Percentiles rank a stretch among this genome's conserved stretches.
phyloP scores from a whole-genome alignment of 225 moss, liverwort and hornwort species.

The Physcomitrium patens region DNA sequence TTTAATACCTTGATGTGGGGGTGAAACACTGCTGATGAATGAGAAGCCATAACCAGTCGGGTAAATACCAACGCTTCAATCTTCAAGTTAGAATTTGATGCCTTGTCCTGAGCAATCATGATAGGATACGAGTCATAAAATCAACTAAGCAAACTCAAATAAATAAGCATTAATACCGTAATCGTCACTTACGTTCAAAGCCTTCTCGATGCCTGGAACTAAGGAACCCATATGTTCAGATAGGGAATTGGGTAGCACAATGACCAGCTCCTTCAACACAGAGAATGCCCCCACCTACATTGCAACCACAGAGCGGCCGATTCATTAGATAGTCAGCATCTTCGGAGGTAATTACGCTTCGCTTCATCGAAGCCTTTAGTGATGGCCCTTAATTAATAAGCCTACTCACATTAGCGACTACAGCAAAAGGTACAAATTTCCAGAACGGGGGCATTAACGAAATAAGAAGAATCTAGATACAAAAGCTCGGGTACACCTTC shows the following conservation, averaged over 20 bases:
- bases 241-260: conserved; percentile 69
- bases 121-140: background rate
- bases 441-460: background rate
- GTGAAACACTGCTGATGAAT: conserved; percentile 69
- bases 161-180: background rate
- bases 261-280: conserved; percentile 80
- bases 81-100: conserved; percentile 78
- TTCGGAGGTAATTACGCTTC: background rate
- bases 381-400: background rate
- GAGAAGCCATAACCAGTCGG: conserved; percentile 72
- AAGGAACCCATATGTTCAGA: conserved; percentile 71
- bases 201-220: conserved; percentile 78
- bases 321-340: background rate
- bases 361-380: background rate
- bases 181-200: conserved; percentile 62
- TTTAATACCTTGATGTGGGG: conserved; percentile 67
- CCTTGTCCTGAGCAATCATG: conserved; percentile 59
- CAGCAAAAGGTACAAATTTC: background rate
- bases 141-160: background rate
- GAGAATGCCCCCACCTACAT: conserved; percentile 76
- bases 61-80: conserved; percentile 77
- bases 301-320: background rate
- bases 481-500: conserved; percentile 47
- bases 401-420: background rate
- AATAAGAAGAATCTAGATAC: background rate